Evolutionary conservation across 352 stramenopile genomes (phyloP), one percentile per base, ranked within the genome.

Genomic region (Globisporangium nagaii): DNA sequence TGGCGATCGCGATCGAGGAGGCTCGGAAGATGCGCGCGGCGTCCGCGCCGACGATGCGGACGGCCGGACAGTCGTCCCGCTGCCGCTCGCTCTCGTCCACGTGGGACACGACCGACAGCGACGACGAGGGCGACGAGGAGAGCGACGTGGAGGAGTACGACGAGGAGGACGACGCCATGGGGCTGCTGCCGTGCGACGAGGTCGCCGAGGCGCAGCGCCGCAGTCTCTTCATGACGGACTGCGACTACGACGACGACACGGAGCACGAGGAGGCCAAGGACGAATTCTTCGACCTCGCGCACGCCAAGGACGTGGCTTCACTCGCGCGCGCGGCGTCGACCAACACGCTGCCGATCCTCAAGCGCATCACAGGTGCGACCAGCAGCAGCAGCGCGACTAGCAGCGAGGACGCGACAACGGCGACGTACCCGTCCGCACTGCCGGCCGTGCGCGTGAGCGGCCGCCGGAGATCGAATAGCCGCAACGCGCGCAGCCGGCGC

Each of bases 71-170:
- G 12, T 75, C 56, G 13, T 57, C 53, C 13, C 75, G 79, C 11
- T 68, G 66, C 47, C 76, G 75, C 15, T 80, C 76, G 46, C 60
- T 86, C 39, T 91, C 81, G 42, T 87, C 66, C 42, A 87, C 72
- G 60, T 84, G 68, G 75, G 73, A 86, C 30, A 75, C 73, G 19
- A 61, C 73, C 20, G 75, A 85, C 53, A 67, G 63, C 45, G 63
- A 66, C 35, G 63, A 75, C 49, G 63, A 66, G 43, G 65, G 61
- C n/a, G 58, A 63, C 37, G 46, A 64, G 13, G 62, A 66, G 17
- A 34, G 43, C 22, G 53, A 59, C 41, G 53, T 59, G 5, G 65
- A 66, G 20, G 62, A 70, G 35, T 63, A 62, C 43, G 60, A 79
- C 52, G 74, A 79, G 46, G 39, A 58, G 28, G 45, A 49, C 10